Evolutionary conservation across 139 green algal species (phyloP).

Genomic region (Haematococcus lacustris): DNA sequence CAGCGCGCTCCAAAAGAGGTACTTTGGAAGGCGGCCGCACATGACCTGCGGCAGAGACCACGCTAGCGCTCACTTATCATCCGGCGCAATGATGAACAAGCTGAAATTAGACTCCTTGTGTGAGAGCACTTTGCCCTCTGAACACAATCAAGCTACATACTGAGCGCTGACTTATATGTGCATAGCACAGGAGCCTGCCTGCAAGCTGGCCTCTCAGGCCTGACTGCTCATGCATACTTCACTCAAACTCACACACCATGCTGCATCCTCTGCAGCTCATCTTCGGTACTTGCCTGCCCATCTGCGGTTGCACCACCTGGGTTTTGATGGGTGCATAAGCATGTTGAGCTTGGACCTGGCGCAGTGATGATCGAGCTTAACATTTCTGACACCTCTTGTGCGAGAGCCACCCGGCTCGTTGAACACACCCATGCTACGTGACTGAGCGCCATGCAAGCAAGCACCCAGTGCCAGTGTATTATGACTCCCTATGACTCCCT

Average conservation of each 20-base stretch:
- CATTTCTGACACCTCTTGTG: constrained; percentile 30
- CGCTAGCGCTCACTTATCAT: background rate
- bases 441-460: constrained; percentile 10
- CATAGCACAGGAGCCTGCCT: no score
- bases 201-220: background rate
- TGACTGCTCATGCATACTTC: background rate
- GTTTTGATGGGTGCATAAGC: constrained; percentile 7
- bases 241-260: background rate
- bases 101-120: background rate
- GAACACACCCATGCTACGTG: constrained; percentile 9
- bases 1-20: constrained; percentile 71
- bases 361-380: constrained; percentile 15
- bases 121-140: no score
- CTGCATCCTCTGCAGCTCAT: background rate
- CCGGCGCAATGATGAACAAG: background rate
- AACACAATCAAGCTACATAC: no score
- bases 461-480: background rate
- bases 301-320: background rate
- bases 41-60: background rate
- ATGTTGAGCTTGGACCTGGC: background rate
- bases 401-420: constrained; percentile 9
- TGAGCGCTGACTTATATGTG: no score
- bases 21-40: background rate
- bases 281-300: background rate
- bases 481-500: background rate